These are phyloP conservation scores for Atkinsonella hypoxylon DNA, from an alignment of 2,329 filamentous ascomycete genomes.

Conservation along the genomic window DNA sequence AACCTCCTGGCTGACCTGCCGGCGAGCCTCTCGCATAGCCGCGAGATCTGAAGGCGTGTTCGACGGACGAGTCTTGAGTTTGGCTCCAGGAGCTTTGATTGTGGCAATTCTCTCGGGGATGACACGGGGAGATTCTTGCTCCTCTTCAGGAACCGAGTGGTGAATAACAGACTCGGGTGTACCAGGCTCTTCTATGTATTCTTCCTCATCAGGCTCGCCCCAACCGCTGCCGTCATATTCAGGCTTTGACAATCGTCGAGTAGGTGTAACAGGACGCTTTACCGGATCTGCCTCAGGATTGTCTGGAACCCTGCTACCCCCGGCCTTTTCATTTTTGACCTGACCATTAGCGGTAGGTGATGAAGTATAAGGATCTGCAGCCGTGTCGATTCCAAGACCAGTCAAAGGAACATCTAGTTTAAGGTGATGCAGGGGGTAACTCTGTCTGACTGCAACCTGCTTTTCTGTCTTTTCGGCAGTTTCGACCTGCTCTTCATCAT, in stretches of 20 bases:
- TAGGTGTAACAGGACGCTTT: conserved; percentile 36
- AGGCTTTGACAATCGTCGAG: conserved; percentile 40
- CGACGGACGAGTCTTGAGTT: conserved; percentile 79
- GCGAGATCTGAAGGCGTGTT: conserved; percentile 74
- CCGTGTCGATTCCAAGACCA: conserved; percentile 19
- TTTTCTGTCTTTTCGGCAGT: not conserved
- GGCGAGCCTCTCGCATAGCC: conserved; percentile 75
- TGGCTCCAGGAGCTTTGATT: conserved; percentile 77
- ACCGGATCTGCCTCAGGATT: conserved; percentile 19
- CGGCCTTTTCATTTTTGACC: conserved; percentile 1
- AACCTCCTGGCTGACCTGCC: conserved; percentile 70
- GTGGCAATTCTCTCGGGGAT: conserved; percentile 78
- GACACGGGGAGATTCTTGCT: conserved; percentile 44
- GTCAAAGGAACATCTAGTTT: conserved; percentile 17
- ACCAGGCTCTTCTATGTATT: conserved; percentile 46
- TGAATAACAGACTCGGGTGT: conserved; percentile 88
- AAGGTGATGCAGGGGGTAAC: conserved; percentile 12
- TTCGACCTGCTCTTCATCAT: not conserved
- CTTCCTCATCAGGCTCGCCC: conserved; percentile 42
- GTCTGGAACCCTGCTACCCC: conserved; percentile 20
- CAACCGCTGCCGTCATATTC: conserved; percentile 53
- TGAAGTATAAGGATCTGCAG: not conserved
- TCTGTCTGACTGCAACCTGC: not conserved
- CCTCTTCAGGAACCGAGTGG: conserved; percentile 46
- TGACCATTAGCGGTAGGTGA: not conserved